These are phyloP conservation scores for Eurotiales sp. DNA, from an alignment of 2,329 filamentous ascomycete genomes.

Conservation along the genomic window DNA sequence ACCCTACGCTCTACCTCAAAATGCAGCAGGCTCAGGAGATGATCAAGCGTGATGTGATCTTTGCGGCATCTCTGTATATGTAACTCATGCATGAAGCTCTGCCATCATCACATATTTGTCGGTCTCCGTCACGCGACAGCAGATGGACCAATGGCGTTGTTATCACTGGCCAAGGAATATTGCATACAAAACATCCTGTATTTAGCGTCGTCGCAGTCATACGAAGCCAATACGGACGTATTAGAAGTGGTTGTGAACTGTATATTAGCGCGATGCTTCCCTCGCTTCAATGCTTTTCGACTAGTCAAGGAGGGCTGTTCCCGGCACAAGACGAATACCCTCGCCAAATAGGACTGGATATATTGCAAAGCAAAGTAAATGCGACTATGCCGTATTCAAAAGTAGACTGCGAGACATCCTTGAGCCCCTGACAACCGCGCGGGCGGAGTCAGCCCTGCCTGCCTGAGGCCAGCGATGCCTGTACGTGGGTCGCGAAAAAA, in stretches of 20 bases:
- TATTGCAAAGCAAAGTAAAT: too few relatives aligned
- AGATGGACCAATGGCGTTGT: constrained; percentile 1
- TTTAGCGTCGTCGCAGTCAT: constrained; percentile 1
- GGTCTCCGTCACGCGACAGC: background rate
- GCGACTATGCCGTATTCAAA: too few relatives aligned
- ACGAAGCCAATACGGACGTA: background rate
- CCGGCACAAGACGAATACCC: too few relatives aligned
- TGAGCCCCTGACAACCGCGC: too few relatives aligned
- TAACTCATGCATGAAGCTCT: constrained; percentile 31
- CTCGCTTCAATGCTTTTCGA: too few relatives aligned
- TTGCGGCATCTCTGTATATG: constrained; percentile 85
- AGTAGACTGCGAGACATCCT: too few relatives aligned
- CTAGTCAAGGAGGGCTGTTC: too few relatives aligned
- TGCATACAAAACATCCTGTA: background rate
- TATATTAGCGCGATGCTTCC: too few relatives aligned
- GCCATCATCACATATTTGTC: background rate
- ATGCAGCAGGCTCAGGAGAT: constrained; percentile 97
- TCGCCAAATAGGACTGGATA: too few relatives aligned
- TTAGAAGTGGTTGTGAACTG: background rate
- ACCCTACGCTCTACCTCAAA: constrained; percentile 88
- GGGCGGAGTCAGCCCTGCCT: too few relatives aligned
- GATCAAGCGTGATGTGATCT: constrained; percentile 94
- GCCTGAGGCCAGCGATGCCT: too few relatives aligned
- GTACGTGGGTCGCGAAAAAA: too few relatives aligned
- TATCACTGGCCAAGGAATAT: background rate